These are phyloP conservation scores for Lactarius indigo DNA, from an alignment of 768 basidiomycete species.

Conservation along the genomic window DNA sequence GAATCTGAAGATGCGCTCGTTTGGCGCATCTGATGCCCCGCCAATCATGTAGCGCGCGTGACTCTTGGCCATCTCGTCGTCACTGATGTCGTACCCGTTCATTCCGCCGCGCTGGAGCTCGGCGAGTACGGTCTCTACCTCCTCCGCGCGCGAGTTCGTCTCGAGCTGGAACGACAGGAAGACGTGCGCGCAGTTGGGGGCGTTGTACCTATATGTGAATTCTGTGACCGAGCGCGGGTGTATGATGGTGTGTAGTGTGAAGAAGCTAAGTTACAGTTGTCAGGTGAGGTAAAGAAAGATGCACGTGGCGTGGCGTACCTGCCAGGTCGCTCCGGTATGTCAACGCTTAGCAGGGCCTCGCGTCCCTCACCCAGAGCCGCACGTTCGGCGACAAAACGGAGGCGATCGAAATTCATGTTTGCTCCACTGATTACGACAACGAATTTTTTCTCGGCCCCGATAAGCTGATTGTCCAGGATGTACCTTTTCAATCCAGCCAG, in stretches of 20 bases:
- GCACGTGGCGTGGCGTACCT: constrained; percentile 49
- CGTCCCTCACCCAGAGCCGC: constrained; percentile 95
- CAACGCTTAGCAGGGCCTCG: constrained; percentile 91
- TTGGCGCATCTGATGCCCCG: constrained; percentile 66
- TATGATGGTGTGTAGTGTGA: constrained; percentile 80
- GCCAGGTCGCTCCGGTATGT: constrained; percentile 90
- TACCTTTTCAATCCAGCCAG: constrained; percentile 89
- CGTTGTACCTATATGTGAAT: constrained; percentile 89
- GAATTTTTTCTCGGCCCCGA: constrained; percentile 82
- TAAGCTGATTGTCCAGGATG: constrained; percentile 73
- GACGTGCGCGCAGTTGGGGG: constrained; percentile 71
- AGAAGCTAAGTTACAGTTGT: constrained; percentile 78
- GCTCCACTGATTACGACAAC: constrained; percentile 93
- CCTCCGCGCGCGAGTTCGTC: constrained; percentile 49
- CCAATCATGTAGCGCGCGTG: constrained; percentile 96
- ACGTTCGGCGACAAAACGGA: constrained; percentile 98
- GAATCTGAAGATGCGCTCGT: constrained; percentile 91
- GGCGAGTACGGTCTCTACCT: constrained; percentile 61
- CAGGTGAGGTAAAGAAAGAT: not conserved
- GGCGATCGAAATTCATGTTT: constrained; percentile 97
- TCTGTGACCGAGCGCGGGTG: constrained; percentile 93
- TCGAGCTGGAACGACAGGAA: constrained; percentile 88
- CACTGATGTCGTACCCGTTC: constrained; percentile 85
- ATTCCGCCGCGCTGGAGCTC: constrained; percentile 67
- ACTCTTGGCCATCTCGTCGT: constrained; percentile 93